Conservation (phyloP, 192 early-diverging fungal genomes). For the Cetraspora pellucida region DNA sequence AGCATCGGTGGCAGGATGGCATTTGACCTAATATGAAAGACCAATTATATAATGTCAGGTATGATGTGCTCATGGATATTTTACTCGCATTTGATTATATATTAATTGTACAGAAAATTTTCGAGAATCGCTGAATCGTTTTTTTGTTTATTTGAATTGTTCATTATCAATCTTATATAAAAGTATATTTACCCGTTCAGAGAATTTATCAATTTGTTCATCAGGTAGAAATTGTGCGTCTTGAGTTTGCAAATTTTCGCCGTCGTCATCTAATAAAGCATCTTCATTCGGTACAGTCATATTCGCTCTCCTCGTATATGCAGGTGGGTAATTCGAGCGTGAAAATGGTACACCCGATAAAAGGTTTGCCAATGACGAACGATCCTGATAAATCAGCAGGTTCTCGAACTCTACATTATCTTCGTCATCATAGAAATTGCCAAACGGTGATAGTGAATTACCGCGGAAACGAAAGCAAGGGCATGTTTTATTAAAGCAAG, state of each 20-base stretch:
- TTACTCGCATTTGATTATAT: no score
- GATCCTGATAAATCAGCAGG: constrained; percentile 16
- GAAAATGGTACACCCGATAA: constrained; percentile 12
- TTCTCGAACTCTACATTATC: constrained; percentile 23
- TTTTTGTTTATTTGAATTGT: no score
- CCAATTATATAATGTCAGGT: no score
- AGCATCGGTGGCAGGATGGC: background rate
- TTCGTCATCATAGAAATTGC: constrained; percentile 25
- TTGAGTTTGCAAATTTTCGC: constrained; percentile 15
- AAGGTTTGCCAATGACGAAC: background rate
- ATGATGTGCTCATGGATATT: no score
- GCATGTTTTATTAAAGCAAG: constrained; percentile 30
- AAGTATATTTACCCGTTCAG: background rate
- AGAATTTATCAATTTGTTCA: constrained; percentile 35
- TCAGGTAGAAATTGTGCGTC: constrained; percentile 31
- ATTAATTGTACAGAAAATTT: no score
- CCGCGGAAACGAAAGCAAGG: constrained; percentile 23
- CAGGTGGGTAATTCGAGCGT: background rate
- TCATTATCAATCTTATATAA: no score
- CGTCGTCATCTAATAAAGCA: constrained; percentile 8
- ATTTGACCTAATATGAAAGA: constrained; percentile 10
- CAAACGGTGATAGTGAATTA: constrained; percentile 15
- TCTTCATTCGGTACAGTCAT: constrained; percentile 1
- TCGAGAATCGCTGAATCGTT: no score
- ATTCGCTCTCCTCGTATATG: background rate